Conservation (phyloP, 352 stramenopile genomes). For the Phytophthora macrochlamydospora region DNA sequence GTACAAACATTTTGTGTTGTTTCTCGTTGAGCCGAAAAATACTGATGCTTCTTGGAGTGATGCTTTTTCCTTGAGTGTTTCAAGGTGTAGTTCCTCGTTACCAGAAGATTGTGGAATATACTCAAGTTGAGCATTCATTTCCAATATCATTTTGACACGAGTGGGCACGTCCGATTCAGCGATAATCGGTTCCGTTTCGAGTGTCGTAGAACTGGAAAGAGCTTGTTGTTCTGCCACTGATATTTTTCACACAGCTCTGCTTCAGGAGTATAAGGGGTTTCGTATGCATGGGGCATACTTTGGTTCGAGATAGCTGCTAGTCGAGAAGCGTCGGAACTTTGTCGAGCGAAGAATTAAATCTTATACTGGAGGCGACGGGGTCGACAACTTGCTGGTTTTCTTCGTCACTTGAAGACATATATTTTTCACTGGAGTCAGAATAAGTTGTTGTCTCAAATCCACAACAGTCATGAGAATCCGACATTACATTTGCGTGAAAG, state of each 20-base stretch:
- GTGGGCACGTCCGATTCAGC: no score
- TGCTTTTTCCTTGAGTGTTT: not conserved
- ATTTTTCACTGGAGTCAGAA: not conserved
- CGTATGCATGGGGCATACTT: no score
- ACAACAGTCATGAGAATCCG: not conserved
- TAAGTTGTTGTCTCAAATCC: not conserved
- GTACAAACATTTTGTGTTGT: conserved; percentile 12
- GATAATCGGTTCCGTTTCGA: no score
- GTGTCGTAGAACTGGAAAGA: no score
- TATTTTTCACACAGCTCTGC: no score
- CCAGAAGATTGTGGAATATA: no score
- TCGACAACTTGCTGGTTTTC: not conserved
- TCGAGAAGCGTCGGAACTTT: not conserved
- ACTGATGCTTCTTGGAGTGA: not conserved
- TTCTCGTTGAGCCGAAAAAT: conserved; percentile 5
- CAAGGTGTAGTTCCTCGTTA: not conserved
- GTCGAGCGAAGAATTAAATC: not conserved
- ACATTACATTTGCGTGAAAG: not conserved
- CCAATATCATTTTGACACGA: no score
- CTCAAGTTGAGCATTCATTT: no score
- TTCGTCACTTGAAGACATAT: not conserved
- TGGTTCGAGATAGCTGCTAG: no score
- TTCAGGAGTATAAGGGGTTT: no score
- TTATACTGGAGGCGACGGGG: not conserved
- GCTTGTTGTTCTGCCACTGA: no score